phyloP scores from a whole-genome alignment of 2,329 filamentous ascomycete species.

The Monosporascus sp. region DNA sequence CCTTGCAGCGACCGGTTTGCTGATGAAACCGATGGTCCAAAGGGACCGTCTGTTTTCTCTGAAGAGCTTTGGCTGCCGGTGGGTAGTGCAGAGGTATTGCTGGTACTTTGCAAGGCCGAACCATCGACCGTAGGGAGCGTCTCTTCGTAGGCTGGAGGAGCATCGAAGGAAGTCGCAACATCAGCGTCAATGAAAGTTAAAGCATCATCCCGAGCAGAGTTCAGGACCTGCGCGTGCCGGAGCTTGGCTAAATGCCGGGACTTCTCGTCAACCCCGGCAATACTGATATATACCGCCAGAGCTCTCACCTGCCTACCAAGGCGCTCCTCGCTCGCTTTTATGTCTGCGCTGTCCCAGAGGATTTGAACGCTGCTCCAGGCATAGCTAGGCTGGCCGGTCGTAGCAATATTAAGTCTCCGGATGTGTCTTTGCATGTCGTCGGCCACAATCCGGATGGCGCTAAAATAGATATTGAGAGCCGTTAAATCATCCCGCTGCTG shows the following conservation, averaged over 20 bases:
- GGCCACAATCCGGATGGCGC: slow-evolving; percentile 1
- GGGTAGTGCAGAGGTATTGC: neutral
- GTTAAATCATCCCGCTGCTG: slow-evolving; percentile 1
- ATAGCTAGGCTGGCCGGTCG: neutral
- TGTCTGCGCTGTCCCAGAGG: slow-evolving; percentile 1
- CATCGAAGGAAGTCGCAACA: neutral
- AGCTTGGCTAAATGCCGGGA: neutral
- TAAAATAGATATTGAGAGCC: slow-evolving; percentile 1
- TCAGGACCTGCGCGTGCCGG: neutral
- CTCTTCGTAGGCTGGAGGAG: neutral
- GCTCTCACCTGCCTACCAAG: slow-evolving; percentile 4
- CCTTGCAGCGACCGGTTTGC: neutral
- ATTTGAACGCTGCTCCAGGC: slow-evolving; percentile 1
- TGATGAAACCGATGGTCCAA: neutral
- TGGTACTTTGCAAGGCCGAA: neutral
- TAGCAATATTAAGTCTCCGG: neutral
- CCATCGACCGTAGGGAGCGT: neutral
- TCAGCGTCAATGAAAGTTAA: neutral
- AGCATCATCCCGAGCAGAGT: slow-evolving; percentile 2
- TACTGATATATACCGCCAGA: slow-evolving; percentile 2
- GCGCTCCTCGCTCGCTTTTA: neutral
- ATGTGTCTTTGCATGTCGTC: slow-evolving; percentile 2
- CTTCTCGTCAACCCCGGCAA: neutral
- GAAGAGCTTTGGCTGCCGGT: neutral
- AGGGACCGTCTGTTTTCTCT: neutral